These are phyloP conservation scores for Sherardia arvensis DNA, from an alignment of 257 asterid genomes.

Conservation along the genomic window DNA sequence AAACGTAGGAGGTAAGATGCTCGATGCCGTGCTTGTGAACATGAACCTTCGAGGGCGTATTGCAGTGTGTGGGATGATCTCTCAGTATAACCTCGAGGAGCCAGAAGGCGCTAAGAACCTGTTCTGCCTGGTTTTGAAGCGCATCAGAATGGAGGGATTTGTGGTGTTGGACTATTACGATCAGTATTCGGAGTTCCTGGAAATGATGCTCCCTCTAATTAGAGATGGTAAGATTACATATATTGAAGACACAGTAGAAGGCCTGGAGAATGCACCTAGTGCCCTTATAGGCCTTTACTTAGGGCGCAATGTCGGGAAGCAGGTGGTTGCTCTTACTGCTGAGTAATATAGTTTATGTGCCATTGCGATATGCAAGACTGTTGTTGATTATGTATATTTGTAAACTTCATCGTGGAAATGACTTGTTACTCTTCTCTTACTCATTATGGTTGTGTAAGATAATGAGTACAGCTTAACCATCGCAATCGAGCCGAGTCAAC, in stretches of 20 bases:
- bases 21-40: constrained; percentile 38
- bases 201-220: constrained; percentile 26
- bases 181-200: constrained; percentile 28
- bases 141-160: constrained; percentile 17
- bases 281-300: constrained; percentile 32
- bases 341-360: constrained; percentile 12
- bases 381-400: neutral
- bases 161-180: constrained; percentile 14
- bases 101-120: constrained; percentile 33
- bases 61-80: constrained; percentile 47
- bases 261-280: constrained; percentile 29
- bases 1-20: constrained; percentile 46
- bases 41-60: constrained; percentile 35
- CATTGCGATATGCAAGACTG: neutral
- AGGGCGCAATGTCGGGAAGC: constrained; percentile 39
- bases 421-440: too few species aligned
- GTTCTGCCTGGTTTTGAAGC: too few species aligned
- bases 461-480: too few species aligned
- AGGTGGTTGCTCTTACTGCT: constrained; percentile 26
- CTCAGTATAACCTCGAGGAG: constrained; percentile 35
- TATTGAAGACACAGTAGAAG: constrained; percentile 34
- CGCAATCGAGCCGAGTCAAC: too few species aligned
- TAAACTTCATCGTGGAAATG: neutral
- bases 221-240: constrained; percentile 28
- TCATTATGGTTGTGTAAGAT: too few species aligned